phyloP scores from a whole-genome alignment of 1,284 basidiomycete species.

The Ustilago loliicola region DNA sequence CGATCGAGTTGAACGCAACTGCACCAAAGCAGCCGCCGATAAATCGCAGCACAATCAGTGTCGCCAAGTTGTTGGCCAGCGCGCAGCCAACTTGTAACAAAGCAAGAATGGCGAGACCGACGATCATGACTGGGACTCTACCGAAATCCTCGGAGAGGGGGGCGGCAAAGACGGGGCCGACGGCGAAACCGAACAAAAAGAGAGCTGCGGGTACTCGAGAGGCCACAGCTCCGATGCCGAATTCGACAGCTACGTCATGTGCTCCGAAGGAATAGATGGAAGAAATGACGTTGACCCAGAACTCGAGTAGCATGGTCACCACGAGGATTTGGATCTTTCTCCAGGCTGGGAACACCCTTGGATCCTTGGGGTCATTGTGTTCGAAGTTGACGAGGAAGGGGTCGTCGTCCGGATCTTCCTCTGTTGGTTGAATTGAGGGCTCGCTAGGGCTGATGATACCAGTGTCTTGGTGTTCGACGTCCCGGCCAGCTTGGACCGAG shows the following conservation, averaged over 20 bases:
- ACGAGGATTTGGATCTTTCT: constrained; percentile 46
- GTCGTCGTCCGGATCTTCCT: constrained; percentile 21
- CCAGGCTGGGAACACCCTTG: constrained; percentile 32
- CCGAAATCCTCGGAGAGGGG: constrained; percentile 62
- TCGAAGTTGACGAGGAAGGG: constrained; percentile 37
- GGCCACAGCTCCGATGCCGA: constrained; percentile 33
- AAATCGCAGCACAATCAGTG: constrained; percentile 58
- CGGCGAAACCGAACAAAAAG: constrained; percentile 58
- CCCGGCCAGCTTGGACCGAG: neutral
- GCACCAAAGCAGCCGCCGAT: constrained; percentile 58
- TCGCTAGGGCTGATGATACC: neutral
- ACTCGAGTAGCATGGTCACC: constrained; percentile 35
- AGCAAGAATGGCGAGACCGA: constrained; percentile 28
- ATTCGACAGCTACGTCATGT: constrained; percentile 32
- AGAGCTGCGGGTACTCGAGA: constrained; percentile 48
- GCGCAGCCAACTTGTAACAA: constrained; percentile 54
- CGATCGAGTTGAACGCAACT: constrained; percentile 59
- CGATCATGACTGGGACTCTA: constrained; percentile 45
- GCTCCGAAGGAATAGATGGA: constrained; percentile 52
- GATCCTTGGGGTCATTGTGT: constrained; percentile 43
- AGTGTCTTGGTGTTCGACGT: constrained; percentile 14
- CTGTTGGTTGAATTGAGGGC: constrained; percentile 8
- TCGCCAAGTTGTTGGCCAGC: constrained; percentile 47
- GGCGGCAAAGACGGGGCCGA: constrained; percentile 47
- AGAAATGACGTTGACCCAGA: constrained; percentile 55